Conservation (phyloP, 2,329 filamentous ascomycete genomes). For the Colletotrichum falcatum region DNA sequence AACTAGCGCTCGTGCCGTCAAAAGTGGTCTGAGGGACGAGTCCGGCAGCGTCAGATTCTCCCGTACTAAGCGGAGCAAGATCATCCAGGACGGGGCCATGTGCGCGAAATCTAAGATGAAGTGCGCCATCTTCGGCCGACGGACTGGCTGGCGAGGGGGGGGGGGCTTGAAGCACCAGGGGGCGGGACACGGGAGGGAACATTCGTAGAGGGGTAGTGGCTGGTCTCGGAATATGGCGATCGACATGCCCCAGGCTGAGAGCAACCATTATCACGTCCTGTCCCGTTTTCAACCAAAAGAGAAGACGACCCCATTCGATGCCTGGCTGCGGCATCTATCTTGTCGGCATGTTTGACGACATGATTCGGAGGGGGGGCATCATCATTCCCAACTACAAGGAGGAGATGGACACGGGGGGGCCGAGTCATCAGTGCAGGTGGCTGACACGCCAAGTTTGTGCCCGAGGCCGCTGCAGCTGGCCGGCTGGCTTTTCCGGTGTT, state of each 20-base stretch:
- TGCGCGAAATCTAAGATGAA: not conserved
- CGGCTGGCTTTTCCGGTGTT: no score
- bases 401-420: no score
- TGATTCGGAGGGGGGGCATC: not conserved
- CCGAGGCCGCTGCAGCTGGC: not conserved
- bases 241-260: constrained; percentile 14
- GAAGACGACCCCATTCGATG: not conserved
- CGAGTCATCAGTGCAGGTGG: not conserved
- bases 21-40: constrained; percentile 33
- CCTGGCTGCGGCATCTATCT: constrained; percentile 2
- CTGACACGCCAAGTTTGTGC: not conserved
- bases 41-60: constrained; percentile 7
- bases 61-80: not conserved
- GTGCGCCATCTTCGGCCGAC: constrained; percentile 16
- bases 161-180: not conserved
- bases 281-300: constrained; percentile 31
- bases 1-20: constrained; percentile 19
- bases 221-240: constrained; percentile 34
- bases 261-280: constrained; percentile 8
- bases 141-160: not conserved
- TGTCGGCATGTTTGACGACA: not conserved
- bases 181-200: not conserved
- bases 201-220: constrained; percentile 12
- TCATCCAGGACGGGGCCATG: constrained; percentile 29
- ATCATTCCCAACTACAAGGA: no score